A percentile compares a stretch with the other conserved stretches of the same genome.
Conservation (phyloP, 495 filamentous ascomycete genomes). For the Podospora bellae-mahoneyi region DNA sequence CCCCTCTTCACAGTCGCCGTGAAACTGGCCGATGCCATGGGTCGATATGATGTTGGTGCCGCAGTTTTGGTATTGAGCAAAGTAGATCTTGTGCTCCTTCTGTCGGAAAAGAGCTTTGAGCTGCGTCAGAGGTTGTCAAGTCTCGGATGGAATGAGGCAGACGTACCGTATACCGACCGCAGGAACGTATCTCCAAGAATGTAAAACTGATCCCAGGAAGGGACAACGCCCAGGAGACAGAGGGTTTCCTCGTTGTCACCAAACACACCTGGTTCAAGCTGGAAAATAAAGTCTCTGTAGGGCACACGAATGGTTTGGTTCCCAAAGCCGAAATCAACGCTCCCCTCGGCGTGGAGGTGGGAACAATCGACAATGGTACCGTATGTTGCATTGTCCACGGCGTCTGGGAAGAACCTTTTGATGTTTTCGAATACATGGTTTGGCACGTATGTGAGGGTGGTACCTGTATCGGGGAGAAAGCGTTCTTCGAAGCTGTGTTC, state of each 20-base stretch:
- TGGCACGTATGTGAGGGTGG: slow-evolving; percentile 74
- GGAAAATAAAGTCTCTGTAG: slow-evolving; percentile 67
- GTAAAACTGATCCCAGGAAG: slow-evolving; percentile 28
- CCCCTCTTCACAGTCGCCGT: slow-evolving; percentile 20
- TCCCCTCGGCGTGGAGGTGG: slow-evolving; percentile 50
- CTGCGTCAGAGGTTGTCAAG: neutral
- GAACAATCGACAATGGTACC: slow-evolving; percentile 47
- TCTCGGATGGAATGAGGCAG: neutral
- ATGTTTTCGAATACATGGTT: slow-evolving; percentile 53
- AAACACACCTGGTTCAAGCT: slow-evolving; percentile 33
- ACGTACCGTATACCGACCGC: slow-evolving; percentile 66
- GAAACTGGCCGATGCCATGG: slow-evolving; percentile 15
- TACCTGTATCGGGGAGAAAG: slow-evolving; percentile 80
- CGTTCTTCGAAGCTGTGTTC: slow-evolving; percentile 39
- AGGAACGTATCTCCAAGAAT: slow-evolving; percentile 80
- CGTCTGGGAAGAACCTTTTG: slow-evolving; percentile 55
- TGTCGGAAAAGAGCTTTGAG: slow-evolving; percentile 26
- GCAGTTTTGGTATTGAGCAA: slow-evolving; percentile 24
- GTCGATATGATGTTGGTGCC: slow-evolving; percentile 23
- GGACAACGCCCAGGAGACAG: slow-evolving; percentile 41
- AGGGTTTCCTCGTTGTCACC: slow-evolving; percentile 34
- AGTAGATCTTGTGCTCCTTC: slow-evolving; percentile 26
- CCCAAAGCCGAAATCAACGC: slow-evolving; percentile 62
- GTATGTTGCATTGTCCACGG: slow-evolving; percentile 42
- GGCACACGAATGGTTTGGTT: slow-evolving; percentile 62